These are phyloP conservation scores for Thalassia testudinum DNA, from an alignment of 116 monocot species.

Conservation along the genomic window DNA sequence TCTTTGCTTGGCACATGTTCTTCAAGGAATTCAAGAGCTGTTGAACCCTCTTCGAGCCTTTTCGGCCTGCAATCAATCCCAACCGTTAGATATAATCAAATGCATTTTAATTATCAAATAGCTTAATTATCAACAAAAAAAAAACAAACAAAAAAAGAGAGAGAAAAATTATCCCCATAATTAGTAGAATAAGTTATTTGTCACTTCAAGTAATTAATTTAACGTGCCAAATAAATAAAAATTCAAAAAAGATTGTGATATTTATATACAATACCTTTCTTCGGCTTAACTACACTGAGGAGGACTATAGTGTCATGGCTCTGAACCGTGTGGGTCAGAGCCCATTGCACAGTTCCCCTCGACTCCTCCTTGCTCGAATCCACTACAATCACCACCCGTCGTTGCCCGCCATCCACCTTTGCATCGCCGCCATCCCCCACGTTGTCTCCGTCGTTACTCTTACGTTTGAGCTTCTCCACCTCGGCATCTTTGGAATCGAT, in stretches of 20 bases:
- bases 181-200: too few relatives aligned
- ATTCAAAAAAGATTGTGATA: too few relatives aligned
- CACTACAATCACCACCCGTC: slow-evolving; percentile 37
- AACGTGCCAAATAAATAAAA: too few relatives aligned
- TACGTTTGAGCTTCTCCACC: neutral
- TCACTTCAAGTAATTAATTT: too few relatives aligned
- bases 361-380: slow-evolving; percentile 44
- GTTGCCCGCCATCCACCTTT: neutral
- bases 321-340: slow-evolving; percentile 42
- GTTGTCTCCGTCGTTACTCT: neutral
- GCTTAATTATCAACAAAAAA: too few relatives aligned
- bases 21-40: slow-evolving; percentile 22
- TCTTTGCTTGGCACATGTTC: slow-evolving; percentile 33
- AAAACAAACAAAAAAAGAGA: too few relatives aligned
- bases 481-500: neutral
- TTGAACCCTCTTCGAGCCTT: slow-evolving; percentile 11
- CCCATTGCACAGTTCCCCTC: slow-evolving; percentile 45
- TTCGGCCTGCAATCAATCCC: too few relatives aligned
- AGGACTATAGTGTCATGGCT: slow-evolving; percentile 35
- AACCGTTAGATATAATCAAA: too few relatives aligned
- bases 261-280: neutral
- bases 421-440: neutral
- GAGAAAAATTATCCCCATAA: too few relatives aligned
- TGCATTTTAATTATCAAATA: too few relatives aligned
- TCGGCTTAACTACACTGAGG: slow-evolving; percentile 19